Evolutionary conservation across 331 rosid genomes (phyloP), one percentile per base, ranked within the genome.

Genomic region (Pyrus hybrid): DNA sequence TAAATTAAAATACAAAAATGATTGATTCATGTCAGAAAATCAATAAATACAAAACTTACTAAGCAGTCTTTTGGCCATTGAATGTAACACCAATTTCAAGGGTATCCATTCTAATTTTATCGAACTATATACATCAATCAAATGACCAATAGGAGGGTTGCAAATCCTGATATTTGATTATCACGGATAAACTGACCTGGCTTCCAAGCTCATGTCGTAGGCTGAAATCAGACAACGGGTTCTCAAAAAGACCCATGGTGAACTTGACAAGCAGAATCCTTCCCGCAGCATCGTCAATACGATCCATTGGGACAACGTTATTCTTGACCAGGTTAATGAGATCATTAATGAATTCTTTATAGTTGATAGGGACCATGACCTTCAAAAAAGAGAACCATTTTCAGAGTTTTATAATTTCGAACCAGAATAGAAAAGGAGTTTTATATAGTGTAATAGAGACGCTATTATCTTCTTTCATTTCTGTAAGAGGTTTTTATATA

Each of bases 191-290:
- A 80, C 75, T 72, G 37, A 87, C 98, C 93, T 90, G 96, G 88
- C 97, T 93, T 73, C 98, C 98, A 61, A 93, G 96, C 85, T 91
- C 91, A 80, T 88, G 86, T 81, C 86, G 93, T 71, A 90, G 92
- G 86, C 97, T 90, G 76, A 47, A 70, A 91, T 93, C 98, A 45
- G 93, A 88, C 72, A 93, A 69, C 53, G 98, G 98, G 79, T 79
- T 88, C 84, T 93, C 98, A 73, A 91, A 93, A 75, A 93, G 89
- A 71, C 96, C 98, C 91, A 91, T 87, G 72, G 83, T 90, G 88
- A 91, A 91, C 87, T 94, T 94, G 56, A 91, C 97, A 49, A 88
- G 81, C 86, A 94, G 86, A 84, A 94, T 91, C 88, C 98, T 89
- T 65, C 68, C 77, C 23, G 85, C 97, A 47, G 97, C 96, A 88